Percentiles rank a stretch among this genome's conserved stretches.
These are phyloP conservation scores for Striga asiatica DNA, from an alignment of 257 asterid genomes.

Conservation along the genomic window DNA sequence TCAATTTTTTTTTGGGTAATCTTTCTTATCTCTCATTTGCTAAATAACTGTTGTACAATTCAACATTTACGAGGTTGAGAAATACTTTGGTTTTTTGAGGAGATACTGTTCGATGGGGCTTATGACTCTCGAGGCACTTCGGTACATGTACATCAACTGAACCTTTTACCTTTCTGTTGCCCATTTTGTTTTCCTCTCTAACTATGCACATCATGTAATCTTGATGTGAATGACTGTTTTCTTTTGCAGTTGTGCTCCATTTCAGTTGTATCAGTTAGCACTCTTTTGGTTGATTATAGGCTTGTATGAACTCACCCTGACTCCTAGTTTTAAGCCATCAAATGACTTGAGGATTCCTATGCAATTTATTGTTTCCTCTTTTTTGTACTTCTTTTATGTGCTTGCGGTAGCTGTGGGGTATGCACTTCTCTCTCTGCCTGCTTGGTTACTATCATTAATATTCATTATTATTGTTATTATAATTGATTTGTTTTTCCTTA, in stretches of 20 bases:
- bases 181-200: background rate
- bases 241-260: background rate
- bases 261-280: background rate
- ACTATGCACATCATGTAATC: background rate
- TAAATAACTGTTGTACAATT: background rate
- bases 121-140: conserved; percentile 14
- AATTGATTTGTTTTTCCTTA: no score
- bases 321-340: background rate
- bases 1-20: background rate
- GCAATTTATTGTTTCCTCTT: no score
- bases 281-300: background rate
- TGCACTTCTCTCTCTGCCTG: no score
- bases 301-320: background rate
- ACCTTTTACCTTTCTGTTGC: background rate
- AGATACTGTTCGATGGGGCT: background rate
- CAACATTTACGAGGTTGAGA: conserved; percentile 4
- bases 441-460: no score
- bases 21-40: background rate
- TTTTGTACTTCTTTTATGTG: no score
- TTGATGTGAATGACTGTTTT: background rate
- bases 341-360: background rate
- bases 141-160: conserved; percentile 3
- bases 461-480: no score
- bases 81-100: background rate
- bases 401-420: no score